Evolutionary conservation across 2,329 filamentous ascomycete species (phyloP), one percentile per base, ranked within the genome.

Genomic region (Triangularia verruculosa): DNA sequence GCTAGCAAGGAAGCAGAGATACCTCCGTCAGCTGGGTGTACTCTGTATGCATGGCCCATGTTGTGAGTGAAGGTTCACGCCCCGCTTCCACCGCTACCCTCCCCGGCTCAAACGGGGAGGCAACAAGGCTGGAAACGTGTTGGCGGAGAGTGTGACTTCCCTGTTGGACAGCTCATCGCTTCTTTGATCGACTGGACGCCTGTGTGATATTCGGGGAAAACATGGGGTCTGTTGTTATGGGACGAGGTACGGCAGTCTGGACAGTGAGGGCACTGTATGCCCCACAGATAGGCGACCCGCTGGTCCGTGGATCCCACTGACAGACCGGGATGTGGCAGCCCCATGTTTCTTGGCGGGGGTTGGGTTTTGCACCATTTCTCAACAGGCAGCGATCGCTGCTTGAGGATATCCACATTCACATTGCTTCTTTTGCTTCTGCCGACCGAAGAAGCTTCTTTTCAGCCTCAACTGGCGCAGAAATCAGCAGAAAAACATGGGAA

Each of bases 351-450:
- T 54, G 51, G 17, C 39, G 17, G 39, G 39, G 39, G 5, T 24
- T 54, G 39, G 39, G 13, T 15, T 13, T 54, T 25, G 22, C 51
- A 54, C 22, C 51, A 54, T 54, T 54, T 54, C 51, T 15, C 39
- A 54, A 27, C 22, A 54, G 24, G 51, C 22, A 25, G 17, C 47
- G 47, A 25, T 53, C 20, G 24, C 47, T 22, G 24, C 2, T 24
- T 17, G 8, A 17, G n/a, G 1, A 17, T 27, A 54, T 9, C 51
- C 51, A 54, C 51, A n/a, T 15, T 25, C 51, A 54, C 51, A 54
- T 54, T 54, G 51, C 51, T 54, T 54, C 51, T 54, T 54, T 54
- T 28, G n/a, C 25, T 54, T 28, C 51, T 28, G 25, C 51, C 25
- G 51, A 6, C 51, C 11, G 25, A 24, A 54, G 51, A 54, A 54